Conservation (phyloP, 1,139 yeast species). For the Sugiyamaella pinicola region DNA sequence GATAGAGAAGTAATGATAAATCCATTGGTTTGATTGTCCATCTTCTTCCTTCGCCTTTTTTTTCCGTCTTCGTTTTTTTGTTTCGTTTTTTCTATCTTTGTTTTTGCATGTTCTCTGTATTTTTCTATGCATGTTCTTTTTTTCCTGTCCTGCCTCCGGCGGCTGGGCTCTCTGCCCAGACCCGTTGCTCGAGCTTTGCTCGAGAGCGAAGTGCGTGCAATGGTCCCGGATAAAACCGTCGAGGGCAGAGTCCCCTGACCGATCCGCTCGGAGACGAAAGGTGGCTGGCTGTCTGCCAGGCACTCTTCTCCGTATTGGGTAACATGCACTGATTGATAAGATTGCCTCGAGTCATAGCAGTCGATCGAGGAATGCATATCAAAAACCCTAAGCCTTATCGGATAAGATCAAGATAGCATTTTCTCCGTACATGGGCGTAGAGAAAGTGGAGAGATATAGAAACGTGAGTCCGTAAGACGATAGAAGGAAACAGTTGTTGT, state of each 20-base stretch:
- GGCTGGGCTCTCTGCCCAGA: not conserved
- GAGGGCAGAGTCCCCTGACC: no score
- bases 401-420: not conserved
- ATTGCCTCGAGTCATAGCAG: not conserved
- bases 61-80: conserved; percentile 19
- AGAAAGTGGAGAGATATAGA: not conserved
- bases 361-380: not conserved
- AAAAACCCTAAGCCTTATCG: not conserved
- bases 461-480: not conserved
- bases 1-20: conserved; percentile 2
- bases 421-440: not conserved
- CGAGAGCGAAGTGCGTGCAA: no score
- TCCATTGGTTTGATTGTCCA: not conserved
- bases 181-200: not conserved
- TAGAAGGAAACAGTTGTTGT: no score
- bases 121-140: conserved; percentile 12
- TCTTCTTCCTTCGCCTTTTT: conserved; percentile 14
- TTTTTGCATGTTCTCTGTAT: conserved; percentile 5
- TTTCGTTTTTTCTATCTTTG: not conserved
- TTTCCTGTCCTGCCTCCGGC: not conserved
- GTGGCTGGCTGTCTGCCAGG: no score
- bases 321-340: conserved; percentile 16
- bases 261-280: no score
- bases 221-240: no score
- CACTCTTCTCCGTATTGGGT: conserved; percentile 1